Percentiles rank a stretch among this genome's conserved stretches.
These are phyloP conservation scores for Mortierella sp. DNA, from an alignment of 371 early-diverging fungal genomes.

Conservation along the genomic window DNA sequence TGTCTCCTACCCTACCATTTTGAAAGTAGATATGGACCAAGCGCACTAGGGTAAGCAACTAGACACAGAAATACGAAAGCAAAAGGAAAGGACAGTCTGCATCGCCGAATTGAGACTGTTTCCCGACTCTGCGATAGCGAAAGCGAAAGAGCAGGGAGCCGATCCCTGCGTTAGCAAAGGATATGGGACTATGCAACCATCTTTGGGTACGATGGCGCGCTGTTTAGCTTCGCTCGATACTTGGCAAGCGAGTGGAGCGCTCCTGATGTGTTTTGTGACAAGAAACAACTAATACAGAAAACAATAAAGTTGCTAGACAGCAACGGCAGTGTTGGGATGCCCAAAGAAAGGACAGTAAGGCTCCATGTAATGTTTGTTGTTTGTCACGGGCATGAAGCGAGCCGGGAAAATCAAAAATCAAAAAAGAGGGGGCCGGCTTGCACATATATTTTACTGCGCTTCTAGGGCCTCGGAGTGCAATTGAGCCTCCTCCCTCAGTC, in stretches of 20 bases:
- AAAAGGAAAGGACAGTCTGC: neutral
- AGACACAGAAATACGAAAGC: neutral
- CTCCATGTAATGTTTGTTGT: neutral
- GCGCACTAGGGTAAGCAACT: neutral
- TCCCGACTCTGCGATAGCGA: neutral
- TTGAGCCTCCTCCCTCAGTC: neutral
- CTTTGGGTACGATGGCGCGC: neutral
- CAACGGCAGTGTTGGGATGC: neutral
- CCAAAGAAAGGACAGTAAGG: neutral
- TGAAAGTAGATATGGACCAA: neutral
- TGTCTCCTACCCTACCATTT: neutral
- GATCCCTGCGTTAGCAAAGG: neutral
- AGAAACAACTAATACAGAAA: neutral
- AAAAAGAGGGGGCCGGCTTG: constrained; percentile 4
- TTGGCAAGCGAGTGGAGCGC: neutral
- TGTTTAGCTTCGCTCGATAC: neutral
- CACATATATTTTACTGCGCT: neutral
- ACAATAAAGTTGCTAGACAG: neutral
- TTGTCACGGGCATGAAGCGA: neutral
- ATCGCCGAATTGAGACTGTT: neutral
- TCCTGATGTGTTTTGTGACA: neutral
- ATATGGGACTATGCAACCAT: neutral
- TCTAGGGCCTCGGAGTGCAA: neutral
- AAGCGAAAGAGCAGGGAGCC: neutral
- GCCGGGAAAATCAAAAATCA: neutral